Evolutionary conservation across 441 rosid species (phyloP), one percentile per base, ranked within the genome.

Genomic region (Manihot esculenta): DNA sequence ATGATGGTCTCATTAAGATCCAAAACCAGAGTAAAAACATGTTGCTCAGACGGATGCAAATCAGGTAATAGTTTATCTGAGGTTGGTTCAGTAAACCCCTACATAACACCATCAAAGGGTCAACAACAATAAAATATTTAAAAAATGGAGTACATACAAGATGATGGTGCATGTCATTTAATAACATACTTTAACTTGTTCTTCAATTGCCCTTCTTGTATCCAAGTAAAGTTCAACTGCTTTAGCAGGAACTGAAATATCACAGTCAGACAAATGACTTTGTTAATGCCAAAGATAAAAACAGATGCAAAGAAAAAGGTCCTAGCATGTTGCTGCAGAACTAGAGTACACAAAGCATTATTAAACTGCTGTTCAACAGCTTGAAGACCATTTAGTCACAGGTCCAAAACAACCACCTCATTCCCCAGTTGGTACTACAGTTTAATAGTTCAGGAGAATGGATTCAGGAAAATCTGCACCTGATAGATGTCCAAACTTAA

Each of bases 41-140:
- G 83, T 75, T 94, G 97, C 68, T 89, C 97, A 49, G 83, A 33
- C 1, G 98, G 99, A 65, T 86, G 97, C 86, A 90, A 69, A 81
- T 94, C 99, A 30, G 99, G 99, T 69, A 94, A 98, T 82, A 94
- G 99, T 84, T 92, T 89, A 45, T 92, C 97, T 26, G 98, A 90
- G 68, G 91, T 85, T 64, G 99, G 99, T 76, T 94, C 99, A 44
- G 97, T 86, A 77, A 80, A 92, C 64, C 89, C 94, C 99, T 94
- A 60, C 14, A 71, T 60, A 17, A 72, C 27, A 21, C 13, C 62
- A 75, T n/a, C 47, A 60, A 56, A 26, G 20, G 48, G 35, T 38
- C 1, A 12, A 58, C 1, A 24, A 70, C 30, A 62, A 42, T 24
- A 62, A 66, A 55, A 24, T 45, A n/a, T 30, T 30, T 66, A 0